Base-by-base conservation (phyloP, 2,329 filamentous ascomycete genomes). In the Aspergillus carbonarius region DNA sequence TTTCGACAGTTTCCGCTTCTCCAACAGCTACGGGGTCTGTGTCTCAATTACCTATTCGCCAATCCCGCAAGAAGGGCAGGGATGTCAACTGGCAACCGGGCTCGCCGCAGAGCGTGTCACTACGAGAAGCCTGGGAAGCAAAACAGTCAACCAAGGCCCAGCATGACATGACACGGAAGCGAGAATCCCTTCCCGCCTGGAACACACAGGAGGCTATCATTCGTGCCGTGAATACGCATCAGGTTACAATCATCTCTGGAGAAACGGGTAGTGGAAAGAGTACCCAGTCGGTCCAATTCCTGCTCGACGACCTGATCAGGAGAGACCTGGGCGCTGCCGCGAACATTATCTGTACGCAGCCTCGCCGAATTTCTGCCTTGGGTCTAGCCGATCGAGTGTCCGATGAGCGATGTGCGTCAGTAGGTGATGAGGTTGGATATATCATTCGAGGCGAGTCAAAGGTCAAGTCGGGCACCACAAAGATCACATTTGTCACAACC, bases 181-280 rank as follows among this genome's bases (percentile, higher is more conserved):
- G 95, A 44, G 84, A 89, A 71, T 85, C 82, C 48, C 79, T 99
- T 2, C 95, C 95, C 2, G 95, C 95, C 1, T 99, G 95, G 95
- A 85, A 85, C 60, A 86, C 95, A 67, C 87, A 86, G 66, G 87
- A 93, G 18, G 81, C 83, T 1, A 91, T 99, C 30, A 85, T 98
- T 9, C 74, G 84, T 18, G 89, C 90, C 0, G 90, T 99, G 50
- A 83, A 83, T 42, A 79, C 82, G 4, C 87, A 93, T 69, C 89
- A 97, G 74, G 92, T 99, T 52, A 96, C 92, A 0, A 97, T 99
- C 68, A 95, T 99, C 67, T 96, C 93, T 44, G 95, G 95, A 66
- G 95, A 98, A 77, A 99, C 95, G 4, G 95, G 95, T 54, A 96
- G 92, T 17, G 95, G 95, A 70, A 99, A 99, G 76, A 96, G 91